Evolutionary conservation across 306 rosid species (phyloP).

Genomic region (Neltuma alba): DNA sequence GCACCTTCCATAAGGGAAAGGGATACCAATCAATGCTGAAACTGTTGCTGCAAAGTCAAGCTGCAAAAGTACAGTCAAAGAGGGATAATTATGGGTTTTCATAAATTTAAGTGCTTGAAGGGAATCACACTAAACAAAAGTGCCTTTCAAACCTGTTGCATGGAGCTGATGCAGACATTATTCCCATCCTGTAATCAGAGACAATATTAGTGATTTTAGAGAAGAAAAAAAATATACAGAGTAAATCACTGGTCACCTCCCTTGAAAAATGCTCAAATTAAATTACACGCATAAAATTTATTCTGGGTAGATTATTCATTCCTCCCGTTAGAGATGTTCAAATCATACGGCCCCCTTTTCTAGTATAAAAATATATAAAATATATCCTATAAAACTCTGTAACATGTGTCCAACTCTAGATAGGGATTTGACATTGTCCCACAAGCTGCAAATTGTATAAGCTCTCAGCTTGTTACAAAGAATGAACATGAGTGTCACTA

Average conservation of each 20-base stretch:
- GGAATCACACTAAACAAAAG: conserved; percentile 19
- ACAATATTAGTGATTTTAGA: conserved; percentile 10
- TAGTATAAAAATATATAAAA: background rate
- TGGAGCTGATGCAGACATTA: conserved; percentile 64
- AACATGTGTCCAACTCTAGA: background rate
- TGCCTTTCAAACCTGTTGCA: conserved; percentile 82
- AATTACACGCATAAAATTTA: background rate
- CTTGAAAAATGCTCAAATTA: background rate
- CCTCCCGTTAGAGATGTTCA: background rate
- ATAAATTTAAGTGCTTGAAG: conserved; percentile 21
- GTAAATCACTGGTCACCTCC: background rate
- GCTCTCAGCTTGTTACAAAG: background rate
- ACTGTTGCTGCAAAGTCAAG: conserved; percentile 95
- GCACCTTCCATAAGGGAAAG: conserved; percentile 99
- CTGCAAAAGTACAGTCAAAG: conserved; percentile 57
- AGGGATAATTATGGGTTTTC: conserved; percentile 37
- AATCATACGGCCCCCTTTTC: background rate
- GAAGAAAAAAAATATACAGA: background rate
- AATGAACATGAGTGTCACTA: background rate
- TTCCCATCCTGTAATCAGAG: conserved; percentile 60
- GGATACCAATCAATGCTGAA: conserved; percentile 88
- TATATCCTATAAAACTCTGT: background rate
- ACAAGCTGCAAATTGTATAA: background rate
- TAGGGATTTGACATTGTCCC: background rate
- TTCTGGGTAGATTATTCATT: background rate